Percentiles rank a stretch among this genome's conserved stretches.
Conservation (phyloP, 495 filamentous ascomycete species). For the Hypoxylon fuscum region DNA sequence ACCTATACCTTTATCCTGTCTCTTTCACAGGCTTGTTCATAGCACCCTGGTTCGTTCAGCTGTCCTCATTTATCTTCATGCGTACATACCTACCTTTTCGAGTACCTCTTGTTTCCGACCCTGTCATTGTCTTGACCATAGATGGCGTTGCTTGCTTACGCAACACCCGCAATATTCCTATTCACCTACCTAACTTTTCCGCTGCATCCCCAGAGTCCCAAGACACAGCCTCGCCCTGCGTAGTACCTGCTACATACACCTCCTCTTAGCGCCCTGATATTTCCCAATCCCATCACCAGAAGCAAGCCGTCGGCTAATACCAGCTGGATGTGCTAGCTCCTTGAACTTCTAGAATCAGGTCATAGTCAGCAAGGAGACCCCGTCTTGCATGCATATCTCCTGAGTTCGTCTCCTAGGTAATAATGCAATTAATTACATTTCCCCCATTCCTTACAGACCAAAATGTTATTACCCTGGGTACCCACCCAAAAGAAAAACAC, state of each 20-base stretch:
- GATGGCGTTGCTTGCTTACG: constrained; percentile 25
- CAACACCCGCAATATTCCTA: constrained; percentile 19
- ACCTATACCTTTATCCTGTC: not conserved
- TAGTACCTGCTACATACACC: constrained; percentile 32
- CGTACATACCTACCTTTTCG: constrained; percentile 31
- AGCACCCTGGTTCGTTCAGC: constrained; percentile 23
- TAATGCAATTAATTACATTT: constrained; percentile 15
- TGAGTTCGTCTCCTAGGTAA: constrained; percentile 29
- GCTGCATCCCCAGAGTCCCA: constrained; percentile 7
- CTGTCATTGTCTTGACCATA: constrained; percentile 11
- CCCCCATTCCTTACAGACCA: constrained; percentile 5
- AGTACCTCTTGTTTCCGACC: constrained; percentile 7
- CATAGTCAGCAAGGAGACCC: constrained; percentile 18
- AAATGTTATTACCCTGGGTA: not conserved
- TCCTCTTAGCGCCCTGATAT: constrained; percentile 25
- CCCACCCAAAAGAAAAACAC: not conserved
- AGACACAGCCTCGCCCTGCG: constrained; percentile 35
- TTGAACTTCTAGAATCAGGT: constrained; percentile 17
- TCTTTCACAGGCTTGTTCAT: constrained; percentile 2
- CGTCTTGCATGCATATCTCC: constrained; percentile 17
- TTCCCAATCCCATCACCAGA: constrained; percentile 1
- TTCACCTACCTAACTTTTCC: not conserved
- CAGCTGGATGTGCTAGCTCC: constrained; percentile 25
- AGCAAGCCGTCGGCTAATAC: constrained; percentile 30
- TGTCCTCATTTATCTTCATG: constrained; percentile 8